Percentiles rank a stretch among this genome's conserved stretches.
Evolutionary conservation across 164 flowering plant genomes (phyloP).

Genomic region (Houttuynia cordata): DNA sequence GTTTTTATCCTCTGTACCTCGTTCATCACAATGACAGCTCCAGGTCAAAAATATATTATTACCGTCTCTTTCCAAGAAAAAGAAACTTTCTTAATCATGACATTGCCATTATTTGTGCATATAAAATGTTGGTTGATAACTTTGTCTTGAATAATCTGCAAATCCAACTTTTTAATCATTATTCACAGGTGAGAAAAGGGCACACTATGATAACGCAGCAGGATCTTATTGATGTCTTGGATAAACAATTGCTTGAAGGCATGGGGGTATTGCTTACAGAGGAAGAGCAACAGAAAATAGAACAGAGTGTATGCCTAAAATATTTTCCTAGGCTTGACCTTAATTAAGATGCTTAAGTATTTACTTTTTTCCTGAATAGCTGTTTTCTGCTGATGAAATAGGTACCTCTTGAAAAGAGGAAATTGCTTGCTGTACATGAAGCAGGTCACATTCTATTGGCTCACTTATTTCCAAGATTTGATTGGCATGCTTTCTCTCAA

Average conservation of each 20-base stretch:
- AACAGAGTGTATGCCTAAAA: slow-evolving; percentile 55
- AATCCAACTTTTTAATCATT: background rate
- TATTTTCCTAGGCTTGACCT: background rate
- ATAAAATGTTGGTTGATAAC: background rate
- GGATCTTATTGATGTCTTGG: slow-evolving; percentile 86
- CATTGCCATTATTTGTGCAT: background rate
- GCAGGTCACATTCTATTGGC: slow-evolving; percentile 96
- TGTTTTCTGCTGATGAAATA: slow-evolving; percentile 15
- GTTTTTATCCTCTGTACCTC: too few species aligned
- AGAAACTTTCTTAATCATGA: too few species aligned
- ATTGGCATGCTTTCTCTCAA: slow-evolving; percentile 99
- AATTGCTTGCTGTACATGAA: slow-evolving; percentile 90
- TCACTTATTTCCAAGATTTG: slow-evolving; percentile 89
- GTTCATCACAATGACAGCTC: too few species aligned
- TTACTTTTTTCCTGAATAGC: background rate
- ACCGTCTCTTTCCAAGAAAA: too few species aligned
- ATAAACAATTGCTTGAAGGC: slow-evolving; percentile 94
- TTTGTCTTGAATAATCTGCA: background rate
- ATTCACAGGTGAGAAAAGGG: slow-evolving; percentile 78
- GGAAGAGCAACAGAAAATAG: slow-evolving; percentile 89
- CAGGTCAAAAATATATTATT: too few species aligned
- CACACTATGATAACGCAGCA: slow-evolving; percentile 67
- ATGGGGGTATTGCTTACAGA: slow-evolving; percentile 98
- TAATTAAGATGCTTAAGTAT: background rate
- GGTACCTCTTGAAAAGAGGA: slow-evolving; percentile 81